A percentile compares a stretch with the other conserved stretches of the same genome.
phyloP scores from a whole-genome alignment of 176 grass and related monocot genomes.

The Pontederia crassipes region DNA sequence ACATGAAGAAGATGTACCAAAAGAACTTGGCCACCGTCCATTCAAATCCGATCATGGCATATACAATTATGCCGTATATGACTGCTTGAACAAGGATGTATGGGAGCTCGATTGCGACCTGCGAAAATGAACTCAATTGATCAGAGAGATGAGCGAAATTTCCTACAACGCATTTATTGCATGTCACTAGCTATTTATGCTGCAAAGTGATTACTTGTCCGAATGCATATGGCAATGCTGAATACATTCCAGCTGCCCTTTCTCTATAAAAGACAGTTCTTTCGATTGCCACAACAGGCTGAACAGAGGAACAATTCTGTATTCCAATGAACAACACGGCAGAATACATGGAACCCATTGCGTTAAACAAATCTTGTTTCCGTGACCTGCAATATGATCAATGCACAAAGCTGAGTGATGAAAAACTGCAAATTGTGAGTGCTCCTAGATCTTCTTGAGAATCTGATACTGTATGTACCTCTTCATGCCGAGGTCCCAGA shows the following conservation, averaged over 20 bases:
- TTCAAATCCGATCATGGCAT: slow-evolving; percentile 68
- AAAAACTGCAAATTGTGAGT: neutral
- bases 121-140: neutral
- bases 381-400: slow-evolving; percentile 29
- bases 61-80: slow-evolving; percentile 63
- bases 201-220: slow-evolving; percentile 44
- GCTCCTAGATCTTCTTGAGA: neutral
- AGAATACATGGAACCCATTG: slow-evolving; percentile 85
- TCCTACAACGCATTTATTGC: neutral
- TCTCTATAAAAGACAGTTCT: slow-evolving; percentile 79
- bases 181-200: slow-evolving; percentile 14
- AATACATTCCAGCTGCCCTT: slow-evolving; percentile 79
- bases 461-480: slow-evolving; percentile 34
- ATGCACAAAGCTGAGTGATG: neutral
- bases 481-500: slow-evolving; percentile 64
- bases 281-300: slow-evolving; percentile 66
- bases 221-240: slow-evolving; percentile 67
- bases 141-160: slow-evolving; percentile 1
- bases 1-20: slow-evolving; percentile 86
- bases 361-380: slow-evolving; percentile 72
- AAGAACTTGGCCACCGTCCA: slow-evolving; percentile 80
- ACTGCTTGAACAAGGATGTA: slow-evolving; percentile 55
- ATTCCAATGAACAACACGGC: slow-evolving; percentile 70
- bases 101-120: slow-evolving; percentile 74
- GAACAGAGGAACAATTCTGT: slow-evolving; percentile 49